A percentile compares a stretch with the other conserved stretches of the same genome.
These are phyloP conservation scores for Gaertneriomyces semiglobifer DNA, from an alignment of 192 early-diverging fungal species.

Conservation along the genomic window DNA sequence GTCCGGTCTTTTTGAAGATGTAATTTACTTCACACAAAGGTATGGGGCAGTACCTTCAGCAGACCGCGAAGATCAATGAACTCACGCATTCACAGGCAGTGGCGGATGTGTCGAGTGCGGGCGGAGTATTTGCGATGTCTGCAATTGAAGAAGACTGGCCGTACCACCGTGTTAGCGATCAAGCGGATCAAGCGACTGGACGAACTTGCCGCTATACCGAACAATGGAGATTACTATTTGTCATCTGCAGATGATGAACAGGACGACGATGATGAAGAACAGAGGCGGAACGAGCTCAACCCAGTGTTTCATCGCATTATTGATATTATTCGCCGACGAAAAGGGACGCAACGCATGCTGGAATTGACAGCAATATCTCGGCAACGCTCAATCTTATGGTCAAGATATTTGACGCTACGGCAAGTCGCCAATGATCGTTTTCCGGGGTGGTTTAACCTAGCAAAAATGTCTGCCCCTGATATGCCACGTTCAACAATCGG, in stretches of 20 bases:
- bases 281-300: constrained; percentile 4
- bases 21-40: neutral
- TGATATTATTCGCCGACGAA: neutral
- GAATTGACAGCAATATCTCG: no score
- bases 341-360: neutral
- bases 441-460: no score
- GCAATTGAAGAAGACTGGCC: constrained; percentile 8
- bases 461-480: no score
- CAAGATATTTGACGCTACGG: no score
- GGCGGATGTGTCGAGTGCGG: constrained; percentile 10
- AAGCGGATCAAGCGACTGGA: constrained; percentile 24
- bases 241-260: neutral
- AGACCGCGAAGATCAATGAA: neutral
- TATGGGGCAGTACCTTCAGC: neutral
- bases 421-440: no score
- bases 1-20: neutral
- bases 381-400: no score
- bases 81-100: neutral
- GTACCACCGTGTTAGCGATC: constrained; percentile 9
- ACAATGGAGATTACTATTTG: neutral
- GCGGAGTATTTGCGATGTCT: constrained; percentile 4
- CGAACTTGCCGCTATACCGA: constrained; percentile 12
- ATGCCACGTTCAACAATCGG: no score
- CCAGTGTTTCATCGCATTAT: constrained; percentile 15
- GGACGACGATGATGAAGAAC: neutral